Conservation (phyloP, 768 basidiomycete genomes). For the Mycena sanguinolenta region DNA sequence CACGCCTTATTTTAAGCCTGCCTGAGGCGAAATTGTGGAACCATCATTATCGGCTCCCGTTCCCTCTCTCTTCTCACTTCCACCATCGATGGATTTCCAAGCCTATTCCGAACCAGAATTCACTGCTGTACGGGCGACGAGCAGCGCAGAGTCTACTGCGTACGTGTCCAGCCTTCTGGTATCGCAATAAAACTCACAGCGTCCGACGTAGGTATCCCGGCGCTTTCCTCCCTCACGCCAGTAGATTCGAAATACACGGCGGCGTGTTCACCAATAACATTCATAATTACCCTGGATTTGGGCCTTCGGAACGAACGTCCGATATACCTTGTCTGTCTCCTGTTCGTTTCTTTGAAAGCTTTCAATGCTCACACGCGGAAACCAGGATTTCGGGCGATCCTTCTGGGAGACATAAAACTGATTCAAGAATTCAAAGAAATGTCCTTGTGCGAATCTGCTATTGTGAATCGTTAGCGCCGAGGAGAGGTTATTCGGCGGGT, state of each 20-base stretch:
- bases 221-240: background rate
- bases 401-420: background rate
- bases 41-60: too few species aligned
- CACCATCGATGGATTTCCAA: too few species aligned
- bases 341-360: background rate
- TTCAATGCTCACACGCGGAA: background rate
- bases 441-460: background rate
- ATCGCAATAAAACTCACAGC: too few species aligned
- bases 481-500: background rate
- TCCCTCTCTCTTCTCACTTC: too few species aligned
- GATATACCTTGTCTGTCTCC: background rate
- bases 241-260: background rate
- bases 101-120: too few species aligned
- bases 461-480: background rate
- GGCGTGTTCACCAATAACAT: slow-evolving; percentile 1
- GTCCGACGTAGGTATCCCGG: background rate
- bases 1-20: too few species aligned
- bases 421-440: background rate
- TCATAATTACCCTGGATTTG: background rate
- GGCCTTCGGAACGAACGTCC: background rate
- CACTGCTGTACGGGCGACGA: too few species aligned
- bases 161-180: too few species aligned
- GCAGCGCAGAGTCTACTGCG: too few species aligned
- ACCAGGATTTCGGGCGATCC: background rate
- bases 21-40: too few species aligned